Conservation (phyloP, 441 rosid genomes). For the Corymbia citriodora region DNA sequence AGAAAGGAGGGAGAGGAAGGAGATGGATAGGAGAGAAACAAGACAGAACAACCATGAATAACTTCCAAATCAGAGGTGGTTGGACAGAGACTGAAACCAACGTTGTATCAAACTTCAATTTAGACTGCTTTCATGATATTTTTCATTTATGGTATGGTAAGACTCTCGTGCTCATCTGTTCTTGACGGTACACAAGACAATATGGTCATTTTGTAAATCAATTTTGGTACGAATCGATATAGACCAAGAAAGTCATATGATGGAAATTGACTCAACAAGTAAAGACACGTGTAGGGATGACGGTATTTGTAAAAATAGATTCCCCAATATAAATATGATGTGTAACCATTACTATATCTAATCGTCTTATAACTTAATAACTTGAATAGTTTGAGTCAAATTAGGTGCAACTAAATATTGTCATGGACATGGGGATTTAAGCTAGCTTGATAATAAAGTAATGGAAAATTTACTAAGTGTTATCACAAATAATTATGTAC, state of each 20-base stretch:
- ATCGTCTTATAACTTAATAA: neutral
- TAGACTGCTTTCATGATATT: neutral
- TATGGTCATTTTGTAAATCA: neutral
- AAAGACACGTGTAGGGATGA: neutral
- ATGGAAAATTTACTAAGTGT: neutral
- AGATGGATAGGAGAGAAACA: neutral
- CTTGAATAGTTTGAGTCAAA: neutral
- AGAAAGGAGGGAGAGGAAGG: no score
- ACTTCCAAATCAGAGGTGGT: neutral
- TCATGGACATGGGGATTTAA: neutral
- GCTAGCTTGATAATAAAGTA: neutral
- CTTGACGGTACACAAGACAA: neutral
- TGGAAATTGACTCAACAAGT: neutral
- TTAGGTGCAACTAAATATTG: neutral
- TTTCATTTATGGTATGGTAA: neutral
- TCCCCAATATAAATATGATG: rapidly evolving
- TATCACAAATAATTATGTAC: neutral
- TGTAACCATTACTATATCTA: rapidly evolving
- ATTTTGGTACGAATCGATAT: neutral
- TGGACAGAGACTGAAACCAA: neutral
- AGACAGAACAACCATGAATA: neutral
- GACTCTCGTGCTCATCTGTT: neutral
- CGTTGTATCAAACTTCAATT: neutral
- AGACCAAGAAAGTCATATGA: rapidly evolving
- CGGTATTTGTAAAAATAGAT: neutral